phyloP scores from a whole-genome alignment of 2,329 filamentous ascomycete genomes.

The Colletotrichum tamarilloi region DNA sequence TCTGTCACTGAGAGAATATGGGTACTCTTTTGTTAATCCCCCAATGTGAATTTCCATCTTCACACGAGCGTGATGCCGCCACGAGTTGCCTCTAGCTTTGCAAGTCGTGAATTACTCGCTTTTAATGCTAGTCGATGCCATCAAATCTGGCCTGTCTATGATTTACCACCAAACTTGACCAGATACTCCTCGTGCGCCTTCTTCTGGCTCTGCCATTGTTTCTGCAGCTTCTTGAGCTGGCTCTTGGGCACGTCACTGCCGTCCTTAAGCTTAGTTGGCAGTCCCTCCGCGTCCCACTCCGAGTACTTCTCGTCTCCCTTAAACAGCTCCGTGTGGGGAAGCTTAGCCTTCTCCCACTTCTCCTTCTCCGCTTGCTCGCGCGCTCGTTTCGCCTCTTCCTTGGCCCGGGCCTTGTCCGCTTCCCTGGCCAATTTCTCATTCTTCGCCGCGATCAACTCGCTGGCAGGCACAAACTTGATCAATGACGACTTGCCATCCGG shows the following conservation, averaged over 20 bases:
- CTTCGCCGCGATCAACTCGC: conserved; percentile 66
- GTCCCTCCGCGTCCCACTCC: conserved; percentile 84
- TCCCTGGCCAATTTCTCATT: conserved; percentile 71
- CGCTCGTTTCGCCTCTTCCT: conserved; percentile 65
- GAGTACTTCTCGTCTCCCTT: conserved; percentile 69
- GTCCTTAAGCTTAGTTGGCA: conserved; percentile 81
- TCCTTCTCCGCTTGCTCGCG: conserved; percentile 63
- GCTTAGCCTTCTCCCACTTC: conserved; percentile 68
- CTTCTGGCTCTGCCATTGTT: conserved; percentile 92
- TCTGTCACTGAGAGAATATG: too few relatives aligned
- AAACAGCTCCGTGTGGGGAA: conserved; percentile 67
- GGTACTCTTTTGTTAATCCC: too few relatives aligned
- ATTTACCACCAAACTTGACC: conserved; percentile 31
- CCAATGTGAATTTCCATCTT: background rate
- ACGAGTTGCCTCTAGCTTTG: background rate
- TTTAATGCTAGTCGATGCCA: background rate
- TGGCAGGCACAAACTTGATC: conserved; percentile 72
- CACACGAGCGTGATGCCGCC: too few relatives aligned
- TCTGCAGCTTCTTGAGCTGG: conserved; percentile 82
- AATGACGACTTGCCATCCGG: conserved; percentile 74
- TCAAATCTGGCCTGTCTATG: conserved; percentile 7
- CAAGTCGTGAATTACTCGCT: background rate
- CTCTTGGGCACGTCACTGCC: conserved; percentile 86
- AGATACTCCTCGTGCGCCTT: conserved; percentile 78
- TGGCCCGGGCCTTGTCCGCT: conserved; percentile 67